Percentiles rank a stretch among this genome's conserved stretches.
phyloP scores from a whole-genome alignment of 164 flowering plant genomes.

The Magnolia kwangsiensis region DNA sequence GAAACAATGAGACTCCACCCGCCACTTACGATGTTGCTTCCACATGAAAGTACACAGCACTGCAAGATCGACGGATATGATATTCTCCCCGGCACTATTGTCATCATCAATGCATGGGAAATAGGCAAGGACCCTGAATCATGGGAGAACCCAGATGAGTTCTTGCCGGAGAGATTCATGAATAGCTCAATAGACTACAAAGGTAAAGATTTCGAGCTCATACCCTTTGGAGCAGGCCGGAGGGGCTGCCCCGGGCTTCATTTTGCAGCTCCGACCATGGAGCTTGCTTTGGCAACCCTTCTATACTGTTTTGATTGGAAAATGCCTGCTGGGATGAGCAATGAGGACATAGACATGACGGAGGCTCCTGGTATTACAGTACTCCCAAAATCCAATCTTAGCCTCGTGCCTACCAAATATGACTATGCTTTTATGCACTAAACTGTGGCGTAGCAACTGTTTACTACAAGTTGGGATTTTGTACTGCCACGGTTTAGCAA shows the following conservation, averaged over 20 bases:
- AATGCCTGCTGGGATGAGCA: conserved; percentile 7
- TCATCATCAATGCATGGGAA: conserved; percentile 30
- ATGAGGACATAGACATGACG: conserved; percentile 20
- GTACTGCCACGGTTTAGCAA: no score
- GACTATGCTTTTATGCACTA: no score
- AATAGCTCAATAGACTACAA: conserved; percentile 17
- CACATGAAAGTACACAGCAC: conserved; percentile 22
- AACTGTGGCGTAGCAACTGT: no score
- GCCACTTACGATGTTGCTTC: conserved; percentile 22
- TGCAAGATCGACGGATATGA: conserved; percentile 23
- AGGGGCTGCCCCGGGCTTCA: conserved; percentile 27
- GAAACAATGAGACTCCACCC: conserved; percentile 37
- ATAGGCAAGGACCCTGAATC: conserved; percentile 21
- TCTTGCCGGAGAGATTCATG: conserved; percentile 30
- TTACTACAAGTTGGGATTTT: no score
- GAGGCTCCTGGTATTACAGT: conserved; percentile 21
- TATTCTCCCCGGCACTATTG: conserved; percentile 20
- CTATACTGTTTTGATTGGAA: conserved; percentile 33
- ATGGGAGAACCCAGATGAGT: conserved; percentile 25
- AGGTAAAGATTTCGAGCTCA: conserved; percentile 27
- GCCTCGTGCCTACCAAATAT: background rate
- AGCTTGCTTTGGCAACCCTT: conserved; percentile 21
- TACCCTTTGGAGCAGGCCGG: conserved; percentile 35
- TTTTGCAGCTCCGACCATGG: conserved; percentile 21
- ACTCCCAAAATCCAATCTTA: background rate